These are phyloP conservation scores for Fusarium sp. DNA, from an alignment of 2,329 filamentous ascomycete genomes.

Conservation along the genomic window DNA sequence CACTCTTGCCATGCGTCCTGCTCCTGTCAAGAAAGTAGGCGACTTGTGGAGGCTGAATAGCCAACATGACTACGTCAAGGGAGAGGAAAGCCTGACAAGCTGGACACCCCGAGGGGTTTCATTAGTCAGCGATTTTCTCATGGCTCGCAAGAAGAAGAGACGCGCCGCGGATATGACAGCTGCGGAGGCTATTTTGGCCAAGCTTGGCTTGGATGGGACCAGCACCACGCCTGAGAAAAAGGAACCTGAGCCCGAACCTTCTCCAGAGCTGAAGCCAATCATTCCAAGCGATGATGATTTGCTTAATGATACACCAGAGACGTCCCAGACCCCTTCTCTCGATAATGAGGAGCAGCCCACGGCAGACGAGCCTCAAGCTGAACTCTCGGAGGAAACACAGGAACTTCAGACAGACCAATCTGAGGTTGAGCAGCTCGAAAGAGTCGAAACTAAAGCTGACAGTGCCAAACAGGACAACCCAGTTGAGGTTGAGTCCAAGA, in stretches of 20 bases:
- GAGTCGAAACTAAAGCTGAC: constrained; percentile 1
- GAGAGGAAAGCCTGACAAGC: constrained; percentile 85
- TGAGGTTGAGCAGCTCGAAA: not conserved
- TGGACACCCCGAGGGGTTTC: constrained; percentile 94
- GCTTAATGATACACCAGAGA: constrained; percentile 69
- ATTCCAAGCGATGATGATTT: constrained; percentile 69
- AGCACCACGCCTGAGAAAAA: constrained; percentile 51
- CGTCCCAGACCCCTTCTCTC: constrained; percentile 59
- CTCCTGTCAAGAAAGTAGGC: constrained; percentile 89
- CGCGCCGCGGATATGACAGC: constrained; percentile 85
- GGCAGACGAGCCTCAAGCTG: not conserved
- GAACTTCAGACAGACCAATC: constrained; percentile 43
- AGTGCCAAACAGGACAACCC: not conserved
- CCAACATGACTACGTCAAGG: constrained; percentile 94
- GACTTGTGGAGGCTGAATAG: constrained; percentile 98
- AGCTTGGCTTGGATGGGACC: constrained; percentile 65
- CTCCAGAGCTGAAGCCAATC: constrained; percentile 55
- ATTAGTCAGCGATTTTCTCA: constrained; percentile 88
- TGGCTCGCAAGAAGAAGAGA: constrained; percentile 77
- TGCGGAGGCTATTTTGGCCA: constrained; percentile 74
- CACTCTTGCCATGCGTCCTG: constrained; percentile 85
- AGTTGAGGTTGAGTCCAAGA: not conserved
- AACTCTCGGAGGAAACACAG: constrained; percentile 6
- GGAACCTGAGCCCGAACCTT: constrained; percentile 55
- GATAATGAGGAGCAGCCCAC: constrained; percentile 48